A percentile compares a stretch with the other conserved stretches of the same genome.
These are phyloP conservation scores for Dryadomyces sulphureus DNA, from an alignment of 2,329 filamentous ascomycete species.

Conservation along the genomic window DNA sequence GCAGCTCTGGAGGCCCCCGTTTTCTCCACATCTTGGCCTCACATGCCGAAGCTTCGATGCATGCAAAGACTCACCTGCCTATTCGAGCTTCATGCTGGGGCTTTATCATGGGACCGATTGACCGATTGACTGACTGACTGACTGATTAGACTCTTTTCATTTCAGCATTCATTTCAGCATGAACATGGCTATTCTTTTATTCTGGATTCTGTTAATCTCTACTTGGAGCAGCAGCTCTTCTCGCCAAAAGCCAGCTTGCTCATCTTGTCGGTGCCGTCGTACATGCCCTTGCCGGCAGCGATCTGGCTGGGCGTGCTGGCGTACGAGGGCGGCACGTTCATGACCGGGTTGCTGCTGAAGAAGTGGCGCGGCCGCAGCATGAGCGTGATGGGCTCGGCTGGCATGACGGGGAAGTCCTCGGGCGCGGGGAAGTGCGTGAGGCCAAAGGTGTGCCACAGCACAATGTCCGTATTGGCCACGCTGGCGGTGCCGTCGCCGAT, in stretches of 20 bases:
- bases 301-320: constrained; percentile 58
- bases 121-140: too few relatives aligned
- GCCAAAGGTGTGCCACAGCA: constrained; percentile 90
- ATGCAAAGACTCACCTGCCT: too few relatives aligned
- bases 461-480: constrained; percentile 71
- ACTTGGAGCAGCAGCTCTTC: constrained; percentile 10
- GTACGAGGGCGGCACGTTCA: constrained; percentile 70
- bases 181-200: too few relatives aligned
- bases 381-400: constrained; percentile 69
- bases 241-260: constrained; percentile 23
- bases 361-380: constrained; percentile 69
- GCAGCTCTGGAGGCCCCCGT: not conserved
- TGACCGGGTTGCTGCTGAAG: constrained; percentile 62
- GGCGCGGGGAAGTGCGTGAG: constrained; percentile 79
- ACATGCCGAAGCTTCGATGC: not conserved
- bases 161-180: too few relatives aligned
- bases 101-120: too few relatives aligned
- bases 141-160: too few relatives aligned
- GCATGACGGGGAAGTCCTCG: constrained; percentile 90
- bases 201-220: not conserved
- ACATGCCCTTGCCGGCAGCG: constrained; percentile 26
- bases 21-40: not conserved
- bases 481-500: constrained; percentile 53
- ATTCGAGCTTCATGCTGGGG: too few relatives aligned
- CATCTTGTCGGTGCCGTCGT: constrained; percentile 32